A percentile compares a stretch with the other conserved stretches of the same genome.
These are phyloP conservation scores for Cyphellophora attinorum DNA, from an alignment of 2,329 filamentous ascomycete genomes.

Conservation along the genomic window DNA sequence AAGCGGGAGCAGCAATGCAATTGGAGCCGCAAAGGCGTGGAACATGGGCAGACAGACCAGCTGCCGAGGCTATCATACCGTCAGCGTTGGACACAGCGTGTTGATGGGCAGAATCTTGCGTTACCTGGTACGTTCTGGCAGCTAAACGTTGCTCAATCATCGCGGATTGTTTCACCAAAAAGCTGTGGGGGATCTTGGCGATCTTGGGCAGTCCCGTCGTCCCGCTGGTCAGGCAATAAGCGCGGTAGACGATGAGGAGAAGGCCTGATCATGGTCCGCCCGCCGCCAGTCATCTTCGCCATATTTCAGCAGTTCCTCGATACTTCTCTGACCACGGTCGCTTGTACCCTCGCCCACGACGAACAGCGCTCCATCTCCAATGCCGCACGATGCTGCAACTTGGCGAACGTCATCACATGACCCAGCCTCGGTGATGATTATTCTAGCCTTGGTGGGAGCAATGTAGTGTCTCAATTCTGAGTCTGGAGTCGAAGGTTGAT, in stretches of 20 bases:
- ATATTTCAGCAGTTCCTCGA: no score
- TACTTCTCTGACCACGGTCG: no score
- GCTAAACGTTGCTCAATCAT: constrained; percentile 11
- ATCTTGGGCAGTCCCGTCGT: constrained; percentile 55
- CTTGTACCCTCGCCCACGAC: constrained; percentile 25
- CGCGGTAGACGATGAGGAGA: no score
- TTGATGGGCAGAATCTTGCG: constrained; percentile 1
- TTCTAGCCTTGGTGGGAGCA: constrained; percentile 31
- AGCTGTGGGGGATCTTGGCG: constrained; percentile 46
- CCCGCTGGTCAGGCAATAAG: constrained; percentile 42
- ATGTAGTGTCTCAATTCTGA: constrained; percentile 40
- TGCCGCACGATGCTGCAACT: constrained; percentile 21
- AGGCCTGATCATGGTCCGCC: constrained; percentile 20
- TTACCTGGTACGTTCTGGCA: constrained; percentile 11
- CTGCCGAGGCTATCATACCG: constrained; percentile 26
- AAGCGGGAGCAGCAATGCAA: constrained; percentile 37
- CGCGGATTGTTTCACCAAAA: constrained; percentile 14
- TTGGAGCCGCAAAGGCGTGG: constrained; percentile 40
- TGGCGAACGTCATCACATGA: constrained; percentile 27
- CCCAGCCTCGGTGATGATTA: constrained; percentile 34
- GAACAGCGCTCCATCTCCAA: constrained; percentile 23
- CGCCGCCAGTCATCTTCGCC: constrained; percentile 2
- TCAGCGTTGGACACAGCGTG: constrained; percentile 8
- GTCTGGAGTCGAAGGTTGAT: constrained; percentile 39
- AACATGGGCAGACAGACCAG: constrained; percentile 45